These are phyloP conservation scores for Solanum raphanifolium DNA, from an alignment of 257 asterid species.

Conservation along the genomic window DNA sequence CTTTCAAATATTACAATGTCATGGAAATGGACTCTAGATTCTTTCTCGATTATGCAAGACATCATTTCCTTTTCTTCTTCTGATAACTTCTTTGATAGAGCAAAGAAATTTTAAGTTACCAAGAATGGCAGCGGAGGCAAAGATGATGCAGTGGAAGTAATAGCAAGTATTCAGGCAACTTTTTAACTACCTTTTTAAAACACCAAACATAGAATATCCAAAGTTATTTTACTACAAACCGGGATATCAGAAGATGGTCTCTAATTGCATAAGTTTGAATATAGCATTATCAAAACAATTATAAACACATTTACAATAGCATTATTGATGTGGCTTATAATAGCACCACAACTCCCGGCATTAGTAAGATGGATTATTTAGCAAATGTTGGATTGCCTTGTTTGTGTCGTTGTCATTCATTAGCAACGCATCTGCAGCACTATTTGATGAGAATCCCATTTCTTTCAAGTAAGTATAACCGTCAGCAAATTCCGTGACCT, in stretches of 20 bases:
- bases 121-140: background rate
- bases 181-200: background rate
- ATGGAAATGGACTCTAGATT: background rate
- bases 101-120: background rate
- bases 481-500: slow-evolving; percentile 67
- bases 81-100: background rate
- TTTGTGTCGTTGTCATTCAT: slow-evolving; percentile 80
- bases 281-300: background rate
- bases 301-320: background rate
- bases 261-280: background rate
- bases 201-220: background rate
- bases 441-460: slow-evolving; percentile 85
- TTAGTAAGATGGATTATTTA: slow-evolving; percentile 41
- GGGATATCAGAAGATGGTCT: background rate
- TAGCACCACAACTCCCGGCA: background rate
- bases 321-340: background rate
- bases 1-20: background rate
- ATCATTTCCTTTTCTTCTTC: background rate
- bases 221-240: background rate
- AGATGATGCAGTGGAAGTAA: background rate
- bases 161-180: background rate
- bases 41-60: background rate
- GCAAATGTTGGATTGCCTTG: slow-evolving; percentile 82
- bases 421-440: slow-evolving; percentile 64
- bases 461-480: slow-evolving; percentile 63